Conservation (phyloP, 208 protist species). For the Novymonas esmeraldas region DNA sequence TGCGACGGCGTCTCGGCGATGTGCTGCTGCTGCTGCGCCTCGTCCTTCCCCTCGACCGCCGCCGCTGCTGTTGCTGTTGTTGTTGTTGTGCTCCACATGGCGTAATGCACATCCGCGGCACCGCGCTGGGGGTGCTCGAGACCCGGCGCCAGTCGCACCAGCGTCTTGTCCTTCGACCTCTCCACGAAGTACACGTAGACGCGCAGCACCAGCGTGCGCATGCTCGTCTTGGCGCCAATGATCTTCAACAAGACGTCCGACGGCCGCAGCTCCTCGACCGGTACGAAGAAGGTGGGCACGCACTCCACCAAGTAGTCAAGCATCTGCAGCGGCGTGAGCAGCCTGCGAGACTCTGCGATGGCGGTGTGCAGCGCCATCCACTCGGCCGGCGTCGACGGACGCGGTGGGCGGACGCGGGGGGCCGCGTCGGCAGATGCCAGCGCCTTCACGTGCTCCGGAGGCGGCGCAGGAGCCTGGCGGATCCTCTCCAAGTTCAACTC, state of each 20-base stretch:
- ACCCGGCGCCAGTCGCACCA: slow-evolving; percentile 46
- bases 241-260: slow-evolving; percentile 58
- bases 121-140: slow-evolving; percentile 53
- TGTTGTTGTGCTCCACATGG: slow-evolving; percentile 9
- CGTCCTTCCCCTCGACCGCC: not conserved
- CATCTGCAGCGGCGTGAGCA: slow-evolving; percentile 64
- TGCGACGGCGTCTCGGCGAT: not conserved
- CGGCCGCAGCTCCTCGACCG: slow-evolving; percentile 44
- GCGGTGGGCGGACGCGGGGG: not conserved
- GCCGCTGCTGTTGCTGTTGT: not conserved
- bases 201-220: slow-evolving; percentile 50
- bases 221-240: slow-evolving; percentile 49
- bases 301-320: slow-evolving; percentile 85
- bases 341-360: slow-evolving; percentile 58
- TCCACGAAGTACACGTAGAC: slow-evolving; percentile 84
- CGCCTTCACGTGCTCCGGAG: not conserved
- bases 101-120: slow-evolving; percentile 59
- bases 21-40: not conserved
- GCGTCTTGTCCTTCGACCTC: slow-evolving; percentile 30
- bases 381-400: slow-evolving; percentile 17
- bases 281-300: slow-evolving; percentile 78
- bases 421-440: not conserved
- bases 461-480: slow-evolving; percentile 15
- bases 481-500: slow-evolving; percentile 20
- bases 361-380: slow-evolving; percentile 58